Evolutionary conservation across 495 filamentous ascomycete species (phyloP), one percentile per base, ranked within the genome.

Genomic region (Thermothielavioides terrestris): DNA sequence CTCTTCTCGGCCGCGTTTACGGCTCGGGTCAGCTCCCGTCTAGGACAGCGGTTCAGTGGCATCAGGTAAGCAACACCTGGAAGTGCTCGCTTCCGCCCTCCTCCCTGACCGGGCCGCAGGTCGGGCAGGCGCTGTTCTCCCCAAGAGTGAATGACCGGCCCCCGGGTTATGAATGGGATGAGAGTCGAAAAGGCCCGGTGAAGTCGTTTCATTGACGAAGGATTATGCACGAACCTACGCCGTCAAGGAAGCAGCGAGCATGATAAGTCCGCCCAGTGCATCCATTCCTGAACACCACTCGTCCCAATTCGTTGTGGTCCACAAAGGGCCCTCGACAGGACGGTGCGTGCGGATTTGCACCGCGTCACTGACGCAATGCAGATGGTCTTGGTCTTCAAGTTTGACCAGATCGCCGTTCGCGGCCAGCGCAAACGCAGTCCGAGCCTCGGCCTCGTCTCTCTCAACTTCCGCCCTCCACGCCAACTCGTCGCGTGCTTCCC

Each of bases 221-320:
- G n/a, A n/a, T n/a, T n/a, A n/a, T n/a, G n/a, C n/a, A n/a, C n/a
- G n/a, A n/a, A n/a, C n/a, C 42, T 45, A 34, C 3, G 1, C 42
- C 8, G 23, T 42, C 40, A 42, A 18, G 5, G 41, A 43, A 12
- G 41, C 41, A 32, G 41, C 41, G 32, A 43, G 41, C 41, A 43
- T 43, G 12, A 43, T 18, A 14, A 43, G 41, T 4, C 41, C 41
- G 17, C 41, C 41, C 14, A 43, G 11, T 11, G 6, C 41, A 32
- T 43, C 72, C 68, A 72, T 73, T 9, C 70, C 71, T 1, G 66
- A 56, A 42, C 66, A 73, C 72, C 70, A 76, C 46, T 72, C 41
- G 12, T 43, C 71, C 68, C 69, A 75, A 42, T 52, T 57, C 23
- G 32, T 53, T 32, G 15, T 46, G 6, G 42, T 52, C 40, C 52